Percentiles rank a stretch among this genome's conserved stretches.
phyloP scores from a whole-genome alignment of 2,329 filamentous ascomycete species.

The Aphanoascus verrucosus region DNA sequence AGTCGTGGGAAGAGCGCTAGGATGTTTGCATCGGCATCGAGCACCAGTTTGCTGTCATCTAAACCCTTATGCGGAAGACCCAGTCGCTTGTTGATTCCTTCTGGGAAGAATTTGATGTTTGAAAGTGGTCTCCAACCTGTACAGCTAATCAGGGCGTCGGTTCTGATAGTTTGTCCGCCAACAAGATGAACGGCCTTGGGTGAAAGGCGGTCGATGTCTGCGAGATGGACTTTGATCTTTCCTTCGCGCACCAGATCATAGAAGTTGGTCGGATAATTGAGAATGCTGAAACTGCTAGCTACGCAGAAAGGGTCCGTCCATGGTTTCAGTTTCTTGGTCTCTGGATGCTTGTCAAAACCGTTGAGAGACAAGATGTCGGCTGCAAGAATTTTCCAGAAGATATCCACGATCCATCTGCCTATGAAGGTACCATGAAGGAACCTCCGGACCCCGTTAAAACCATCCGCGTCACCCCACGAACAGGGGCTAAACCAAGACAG shows the following conservation, averaged over 20 bases:
- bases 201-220: conserved; percentile 43
- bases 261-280: conserved; percentile 50
- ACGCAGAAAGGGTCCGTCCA: conserved; percentile 43
- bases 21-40: conserved; percentile 39
- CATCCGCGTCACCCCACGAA: conserved; percentile 56
- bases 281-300: conserved; percentile 47
- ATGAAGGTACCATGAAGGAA: conserved; percentile 41
- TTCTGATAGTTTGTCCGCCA: conserved; percentile 35
- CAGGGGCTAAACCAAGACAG: conserved; percentile 67
- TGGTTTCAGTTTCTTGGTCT: conserved; percentile 38
- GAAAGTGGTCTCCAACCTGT: conserved; percentile 48
- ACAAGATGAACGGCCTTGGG: conserved; percentile 40
- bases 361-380: conserved; percentile 41
- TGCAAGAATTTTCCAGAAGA: conserved; percentile 45
- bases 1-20: conserved; percentile 39
- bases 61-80: conserved; percentile 35
- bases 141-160: conserved; percentile 44
- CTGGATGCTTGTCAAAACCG: conserved; percentile 36
- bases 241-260: conserved; percentile 46
- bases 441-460: conserved; percentile 33
- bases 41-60: conserved; percentile 25
- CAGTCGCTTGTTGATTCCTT: conserved; percentile 34
- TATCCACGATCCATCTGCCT: conserved; percentile 37
- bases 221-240: conserved; percentile 46
- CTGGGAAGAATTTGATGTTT: conserved; percentile 40